Base-by-base conservation (phyloP, 805 yeast species). In the Myxozyma lipomycoides region DNA sequence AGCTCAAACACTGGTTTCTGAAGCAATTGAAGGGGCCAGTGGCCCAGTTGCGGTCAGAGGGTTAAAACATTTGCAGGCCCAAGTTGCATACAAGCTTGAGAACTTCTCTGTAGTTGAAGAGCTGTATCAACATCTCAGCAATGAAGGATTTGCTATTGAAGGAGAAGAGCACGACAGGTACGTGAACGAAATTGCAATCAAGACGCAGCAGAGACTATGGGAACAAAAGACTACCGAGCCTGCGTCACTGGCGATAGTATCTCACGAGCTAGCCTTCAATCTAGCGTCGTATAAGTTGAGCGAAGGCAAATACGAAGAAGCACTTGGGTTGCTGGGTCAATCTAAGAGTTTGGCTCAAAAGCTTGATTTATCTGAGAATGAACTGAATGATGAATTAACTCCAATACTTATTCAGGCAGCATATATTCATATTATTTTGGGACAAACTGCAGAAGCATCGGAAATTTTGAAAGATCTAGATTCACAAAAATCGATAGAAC, bases 231-330 rank as follows among this genome's bases (percentile, higher is more conserved):
- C 24, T 9, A 26, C 21, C 34, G 42, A 17, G 19, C 40, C 36
- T 3, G 28, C 43, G 7, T 46, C 52, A 25, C 18, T 43, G 28
- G 18, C 43, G 12, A n/a, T 40, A 30, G 37, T 30, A 17, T 70
- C 78, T 6, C 82, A 83, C 61, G 91, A 84, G 61, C 73, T 73
- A 46, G 62, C 73, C 3, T 84, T 82, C 70, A 84, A 84, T 67
- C 70, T 72, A 6, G 81, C 87, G 0, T 68, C 81, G 51, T 73
- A 78, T 35, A 66, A 68, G 44, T 63, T 82, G 43, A 70, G 74
- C 7, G 69, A 69, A 36, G 71, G 72, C 7, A 67, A 78, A 36
- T 67, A 65, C 38, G 55, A 54, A 0, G 53, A 61, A 15, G 75
- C 86, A 1, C 63, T 81, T 30, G 63, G 62, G 2, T 58, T 71